Base-by-base conservation (phyloP, 108 stramenopile species). In the Stephanodiscus minutulus region DNA sequence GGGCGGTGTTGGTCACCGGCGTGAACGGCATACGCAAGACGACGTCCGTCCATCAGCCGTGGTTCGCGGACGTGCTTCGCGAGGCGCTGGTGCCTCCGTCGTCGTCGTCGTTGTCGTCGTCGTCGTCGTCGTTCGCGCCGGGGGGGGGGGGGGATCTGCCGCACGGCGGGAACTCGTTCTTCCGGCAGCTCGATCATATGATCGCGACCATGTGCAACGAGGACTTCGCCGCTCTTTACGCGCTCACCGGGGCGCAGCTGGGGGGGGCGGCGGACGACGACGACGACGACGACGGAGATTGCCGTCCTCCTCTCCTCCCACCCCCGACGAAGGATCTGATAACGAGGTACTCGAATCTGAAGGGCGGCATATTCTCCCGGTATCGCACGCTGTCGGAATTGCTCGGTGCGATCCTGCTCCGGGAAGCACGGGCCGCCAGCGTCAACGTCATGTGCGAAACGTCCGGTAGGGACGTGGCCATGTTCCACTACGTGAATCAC, bases 111-210 rank as follows among this genome's bases (percentile, higher is more conserved):
- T 56, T 29, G 29, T 56, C 36, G 39, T 22, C 57, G 57, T 24
- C 53, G 39, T 44, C 29, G 29, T 53, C 58, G 73, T 57, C 65
- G 6, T 53, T 18, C 17, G 17, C 56, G 56, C 7, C 54, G 54
- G 35, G 35, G 5, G 35, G 3, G 6, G 35, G 5, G 35, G 5
- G 59, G 22, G n/a, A 22, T 12, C 48, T 90, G 8, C 92, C 92
- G 4, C 65, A 44, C 31, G 89, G 89, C 22, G 41, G 60, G 9
- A 94, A 88, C 52, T 78, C 83, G 7, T 96, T 96, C 62, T 96
- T 93, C 70, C 91, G 95, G 20, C 95, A 96, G 70, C 76, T 96
- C 21, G 95, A 96, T 72, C 89, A 93, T 68, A 92, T 96, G 85
- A 92, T 96, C 65, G 72, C 86, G 24, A 92, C 88, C 9, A 41